Percentiles rank a stretch among this genome's conserved stretches.
Evolutionary conservation across 495 filamentous ascomycete species (phyloP).

Genomic region (Penicillium arizonense): DNA sequence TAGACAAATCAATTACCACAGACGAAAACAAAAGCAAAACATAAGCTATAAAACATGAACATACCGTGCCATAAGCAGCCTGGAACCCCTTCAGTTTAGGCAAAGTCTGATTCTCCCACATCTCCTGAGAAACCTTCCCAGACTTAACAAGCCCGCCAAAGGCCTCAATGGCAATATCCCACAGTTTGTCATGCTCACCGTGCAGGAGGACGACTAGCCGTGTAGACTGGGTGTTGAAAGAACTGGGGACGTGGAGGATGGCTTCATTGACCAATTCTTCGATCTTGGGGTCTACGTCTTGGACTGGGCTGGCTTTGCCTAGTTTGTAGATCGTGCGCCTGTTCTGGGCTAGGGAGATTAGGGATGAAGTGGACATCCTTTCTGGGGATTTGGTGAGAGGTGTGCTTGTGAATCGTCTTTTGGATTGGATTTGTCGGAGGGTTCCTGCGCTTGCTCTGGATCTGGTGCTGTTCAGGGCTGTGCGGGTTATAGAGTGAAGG

Average conservation of each 20-base stretch:
- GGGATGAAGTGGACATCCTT: constrained; percentile 29
- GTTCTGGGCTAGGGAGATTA: constrained; percentile 38
- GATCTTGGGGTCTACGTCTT: constrained; percentile 41
- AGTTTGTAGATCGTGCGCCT: constrained; percentile 53
- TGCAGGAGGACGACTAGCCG: constrained; percentile 47
- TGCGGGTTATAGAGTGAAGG: too few relatives aligned
- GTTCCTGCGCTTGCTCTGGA: constrained; percentile 35
- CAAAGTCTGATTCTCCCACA: constrained; percentile 45
- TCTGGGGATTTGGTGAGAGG: constrained; percentile 6
- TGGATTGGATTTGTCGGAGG: constrained; percentile 35
- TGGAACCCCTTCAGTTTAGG: constrained; percentile 44
- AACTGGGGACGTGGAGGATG: constrained; percentile 46
- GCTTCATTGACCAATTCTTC: constrained; percentile 48
- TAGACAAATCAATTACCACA: not conserved
- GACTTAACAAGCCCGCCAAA: constrained; percentile 37
- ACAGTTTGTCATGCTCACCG: constrained; percentile 49
- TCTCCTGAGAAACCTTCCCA: constrained; percentile 36
- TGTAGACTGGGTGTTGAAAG: constrained; percentile 57
- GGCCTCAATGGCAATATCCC: constrained; percentile 44
- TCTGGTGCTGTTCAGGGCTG: too few relatives aligned
- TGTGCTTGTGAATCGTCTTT: not conserved
- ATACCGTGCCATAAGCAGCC: constrained; percentile 49
- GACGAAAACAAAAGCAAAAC: not conserved
- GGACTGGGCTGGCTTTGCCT: constrained; percentile 40
- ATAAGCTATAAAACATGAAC: constrained; percentile 5